These are phyloP conservation scores for Oryza glaberrima DNA, from an alignment of 176 grass and related monocot species.

Conservation along the genomic window DNA sequence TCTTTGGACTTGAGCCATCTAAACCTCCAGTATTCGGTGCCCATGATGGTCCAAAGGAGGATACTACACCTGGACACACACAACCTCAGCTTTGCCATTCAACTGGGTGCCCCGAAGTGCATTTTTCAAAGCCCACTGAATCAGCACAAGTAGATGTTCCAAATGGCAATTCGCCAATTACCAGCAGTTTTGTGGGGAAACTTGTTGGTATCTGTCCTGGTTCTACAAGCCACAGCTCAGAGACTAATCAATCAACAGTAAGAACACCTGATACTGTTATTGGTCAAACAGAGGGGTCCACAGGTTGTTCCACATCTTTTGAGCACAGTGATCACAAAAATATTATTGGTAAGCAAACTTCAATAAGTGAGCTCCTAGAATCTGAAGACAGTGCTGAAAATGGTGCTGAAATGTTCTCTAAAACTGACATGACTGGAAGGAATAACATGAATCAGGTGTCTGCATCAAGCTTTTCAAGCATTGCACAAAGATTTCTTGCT, in stretches of 20 bases:
- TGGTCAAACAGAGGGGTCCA: slow-evolving; percentile 42
- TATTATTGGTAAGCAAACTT: slow-evolving; percentile 55
- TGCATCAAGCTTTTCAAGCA: slow-evolving; percentile 88
- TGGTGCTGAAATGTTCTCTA: slow-evolving; percentile 34
- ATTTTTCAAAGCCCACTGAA: slow-evolving; percentile 37
- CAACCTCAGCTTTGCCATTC: slow-evolving; percentile 33
- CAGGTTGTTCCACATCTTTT: slow-evolving; percentile 41
- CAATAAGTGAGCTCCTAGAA: slow-evolving; percentile 58
- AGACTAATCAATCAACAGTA: slow-evolving; percentile 41
- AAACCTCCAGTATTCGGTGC: slow-evolving; percentile 80
- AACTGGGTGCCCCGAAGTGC: slow-evolving; percentile 28
- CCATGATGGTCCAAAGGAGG: slow-evolving; percentile 49
- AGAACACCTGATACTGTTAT: slow-evolving; percentile 38
- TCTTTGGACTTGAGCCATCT: slow-evolving; percentile 96
- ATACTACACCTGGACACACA: slow-evolving; percentile 45
- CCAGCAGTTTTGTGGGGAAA: slow-evolving; percentile 48
- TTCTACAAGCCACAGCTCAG: slow-evolving; percentile 43
- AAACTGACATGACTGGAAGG: slow-evolving; percentile 35
- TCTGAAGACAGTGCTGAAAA: slow-evolving; percentile 42
- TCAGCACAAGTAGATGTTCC: slow-evolving; percentile 24
- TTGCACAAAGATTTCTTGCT: slow-evolving; percentile 88
- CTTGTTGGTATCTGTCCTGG: slow-evolving; percentile 43
- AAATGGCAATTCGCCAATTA: slow-evolving; percentile 42
- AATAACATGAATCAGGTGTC: slow-evolving; percentile 45
- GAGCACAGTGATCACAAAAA: slow-evolving; percentile 31